Conservation (phyloP, 192 early-diverging fungal genomes). For the Chytriomyces sp. region DNA sequence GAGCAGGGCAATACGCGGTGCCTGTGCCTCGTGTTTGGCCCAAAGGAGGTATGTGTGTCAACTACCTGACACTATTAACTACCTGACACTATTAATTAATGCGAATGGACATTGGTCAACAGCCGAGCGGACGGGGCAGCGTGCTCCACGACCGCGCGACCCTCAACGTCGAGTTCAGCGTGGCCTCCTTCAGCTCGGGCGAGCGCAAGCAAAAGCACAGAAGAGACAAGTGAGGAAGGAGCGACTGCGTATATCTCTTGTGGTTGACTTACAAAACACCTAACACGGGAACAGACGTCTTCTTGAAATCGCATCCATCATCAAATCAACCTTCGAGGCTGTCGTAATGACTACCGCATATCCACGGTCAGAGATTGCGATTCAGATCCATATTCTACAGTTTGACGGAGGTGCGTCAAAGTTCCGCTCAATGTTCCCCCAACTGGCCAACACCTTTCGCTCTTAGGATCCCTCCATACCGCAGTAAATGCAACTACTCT, state of each 20-base stretch:
- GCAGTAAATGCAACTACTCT: constrained; percentile 66
- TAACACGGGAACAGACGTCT: constrained; percentile 58
- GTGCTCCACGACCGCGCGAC: constrained; percentile 69
- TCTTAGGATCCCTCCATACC: constrained; percentile 58
- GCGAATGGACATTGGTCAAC: too few species aligned
- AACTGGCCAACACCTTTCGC: background rate
- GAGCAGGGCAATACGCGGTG: constrained; percentile 97
- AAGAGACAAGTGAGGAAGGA: constrained; percentile 71
- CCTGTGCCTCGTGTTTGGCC: constrained; percentile 90
- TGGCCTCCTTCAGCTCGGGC: constrained; percentile 88
- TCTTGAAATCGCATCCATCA: constrained; percentile 80
- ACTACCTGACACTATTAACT: background rate
- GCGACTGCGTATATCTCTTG: background rate
- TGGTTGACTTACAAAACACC: background rate
- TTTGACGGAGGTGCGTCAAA: constrained; percentile 76
- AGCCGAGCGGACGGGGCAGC: background rate
- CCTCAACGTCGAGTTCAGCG: constrained; percentile 87
- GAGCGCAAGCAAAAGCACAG: constrained; percentile 83
- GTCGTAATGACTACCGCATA: constrained; percentile 74
- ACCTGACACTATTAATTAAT: too few species aligned
- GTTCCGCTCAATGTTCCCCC: background rate
- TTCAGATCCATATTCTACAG: constrained; percentile 91
- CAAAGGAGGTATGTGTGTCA: constrained; percentile 67
- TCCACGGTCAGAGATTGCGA: constrained; percentile 89
- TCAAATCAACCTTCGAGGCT: constrained; percentile 91